phyloP scores from a whole-genome alignment of 352 stramenopile genomes.

The Phytophthora quininea region DNA sequence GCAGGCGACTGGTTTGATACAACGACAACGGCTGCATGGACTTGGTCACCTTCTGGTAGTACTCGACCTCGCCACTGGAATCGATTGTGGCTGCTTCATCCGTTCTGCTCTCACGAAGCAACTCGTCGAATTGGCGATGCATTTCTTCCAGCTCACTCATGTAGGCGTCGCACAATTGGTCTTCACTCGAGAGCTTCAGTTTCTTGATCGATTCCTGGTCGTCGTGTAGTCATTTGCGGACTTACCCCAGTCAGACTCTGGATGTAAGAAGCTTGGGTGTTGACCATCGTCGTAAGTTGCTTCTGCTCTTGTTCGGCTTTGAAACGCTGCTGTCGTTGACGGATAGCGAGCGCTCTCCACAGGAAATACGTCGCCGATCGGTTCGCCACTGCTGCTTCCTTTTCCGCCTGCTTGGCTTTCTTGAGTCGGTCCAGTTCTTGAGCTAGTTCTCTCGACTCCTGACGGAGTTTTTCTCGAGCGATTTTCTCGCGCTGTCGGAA shows the following conservation, averaged over 20 bases:
- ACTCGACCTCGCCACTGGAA: constrained; percentile 7
- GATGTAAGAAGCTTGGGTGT: not conserved
- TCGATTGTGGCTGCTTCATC: too few relatives aligned
- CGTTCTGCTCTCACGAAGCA: too few relatives aligned
- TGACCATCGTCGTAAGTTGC: not conserved
- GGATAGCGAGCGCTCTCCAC: not conserved
- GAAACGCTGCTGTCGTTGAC: not conserved
- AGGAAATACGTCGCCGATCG: not conserved
- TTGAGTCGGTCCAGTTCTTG: not conserved
- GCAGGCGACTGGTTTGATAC: constrained; percentile 1
- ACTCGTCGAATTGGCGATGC: constrained; percentile 1
- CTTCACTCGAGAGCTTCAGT: too few relatives aligned
- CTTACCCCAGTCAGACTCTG: not conserved
- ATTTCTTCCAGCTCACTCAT: constrained; percentile 11
- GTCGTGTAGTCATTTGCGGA: not conserved
- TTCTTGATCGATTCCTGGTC: not conserved
- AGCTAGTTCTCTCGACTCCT: not conserved
- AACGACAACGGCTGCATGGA: constrained; percentile 13
- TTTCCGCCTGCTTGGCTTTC: not conserved
- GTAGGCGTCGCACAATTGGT: constrained; percentile 2
- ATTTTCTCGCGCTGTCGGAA: too few relatives aligned
- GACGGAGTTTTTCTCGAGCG: not conserved
- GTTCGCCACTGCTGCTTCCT: not conserved
- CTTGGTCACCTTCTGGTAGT: constrained; percentile 13
- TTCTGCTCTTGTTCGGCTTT: constrained; percentile 1